phyloP scores from a whole-genome alignment of 78 protist species.

The Guillardia theta region DNA sequence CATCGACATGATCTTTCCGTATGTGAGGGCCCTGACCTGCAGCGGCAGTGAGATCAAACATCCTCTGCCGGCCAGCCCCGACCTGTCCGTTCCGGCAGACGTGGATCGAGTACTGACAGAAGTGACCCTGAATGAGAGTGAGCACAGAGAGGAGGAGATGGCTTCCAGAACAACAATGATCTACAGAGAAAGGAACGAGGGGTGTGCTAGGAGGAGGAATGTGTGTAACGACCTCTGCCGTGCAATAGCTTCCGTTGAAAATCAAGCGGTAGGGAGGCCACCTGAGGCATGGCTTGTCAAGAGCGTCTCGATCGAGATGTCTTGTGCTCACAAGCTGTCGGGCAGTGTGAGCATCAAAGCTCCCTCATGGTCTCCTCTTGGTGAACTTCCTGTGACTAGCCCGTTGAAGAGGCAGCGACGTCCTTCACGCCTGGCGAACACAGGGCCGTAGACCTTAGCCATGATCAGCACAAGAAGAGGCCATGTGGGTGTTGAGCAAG shows the following conservation, averaged over 20 bases:
- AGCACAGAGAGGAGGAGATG: no score
- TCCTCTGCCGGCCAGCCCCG: not conserved
- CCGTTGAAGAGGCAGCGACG: slow-evolving; percentile 1
- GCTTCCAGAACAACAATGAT: no score
- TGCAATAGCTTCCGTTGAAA: not conserved
- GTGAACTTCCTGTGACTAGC: not conserved
- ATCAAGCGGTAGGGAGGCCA: not conserved
- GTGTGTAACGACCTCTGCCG: no score
- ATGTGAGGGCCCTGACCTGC: not conserved
- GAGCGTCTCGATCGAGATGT: not conserved
- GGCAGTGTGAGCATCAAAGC: not conserved
- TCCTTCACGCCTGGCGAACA: not conserved
- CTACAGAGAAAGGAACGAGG: no score
- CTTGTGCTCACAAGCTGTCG: not conserved
- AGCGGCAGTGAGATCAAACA: not conserved
- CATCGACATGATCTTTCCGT: slow-evolving; percentile 18
- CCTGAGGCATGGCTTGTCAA: not conserved
- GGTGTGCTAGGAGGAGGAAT: no score
- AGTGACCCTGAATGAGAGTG: no score
- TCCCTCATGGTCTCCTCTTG: not conserved
- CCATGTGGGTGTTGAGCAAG: not conserved
- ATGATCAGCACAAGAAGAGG: no score
- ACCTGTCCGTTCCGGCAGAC: slow-evolving; percentile 22
- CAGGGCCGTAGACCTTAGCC: not conserved
- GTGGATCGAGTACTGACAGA: not conserved